Evolutionary conservation across 305 asterid species (phyloP), one percentile per base, ranked within the genome.

Genomic region (Plantago coronopus): DNA sequence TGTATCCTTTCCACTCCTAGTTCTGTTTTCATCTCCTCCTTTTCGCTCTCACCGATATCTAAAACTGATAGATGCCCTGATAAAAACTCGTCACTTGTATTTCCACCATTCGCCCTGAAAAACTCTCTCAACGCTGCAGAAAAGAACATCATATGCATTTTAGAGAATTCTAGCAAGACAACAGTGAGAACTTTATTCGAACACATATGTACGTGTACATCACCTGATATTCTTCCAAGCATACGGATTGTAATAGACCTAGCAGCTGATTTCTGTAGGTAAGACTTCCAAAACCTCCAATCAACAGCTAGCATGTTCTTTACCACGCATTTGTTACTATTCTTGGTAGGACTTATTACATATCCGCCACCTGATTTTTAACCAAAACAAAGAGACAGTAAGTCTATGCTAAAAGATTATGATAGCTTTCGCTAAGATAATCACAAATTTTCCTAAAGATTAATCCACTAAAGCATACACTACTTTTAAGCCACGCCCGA

Each of bases 401-500:
- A 59, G 29, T 62, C 21, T 25, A 16, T 47, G 50, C 22, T 17
- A 49, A 37, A 19, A 17, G n/a, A 5, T 13, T 34, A 48, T 48
- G 18, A n/a, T n/a, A 17, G 17, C 40, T 62, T 48, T 34, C 58
- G 18, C 29, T 5, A 27, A 0, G 34, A 11, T 34, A 34, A 34
- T 11, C 40, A 31, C 7, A 34, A 1, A 34, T 5, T 34, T 34
- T 34, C 9, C 2, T 34, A 34, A 7, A 34, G 40, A 51, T 22
- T 49, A 49, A 49, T 62, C 54, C 59, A 65, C 63, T 69, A 66
- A 85, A 74, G 88, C 80, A 71, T 70, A 78, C 79, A 81, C 85
- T 91, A 91, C 98, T 82, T 91, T 88, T 88, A 81, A 91, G 77
- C 67, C 77, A 76, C 66, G 95, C 91, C 25, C 98, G 96, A 40